phyloP scores from a whole-genome alignment of 768 basidiomycete species.

The Naganishia vishniacii region DNA sequence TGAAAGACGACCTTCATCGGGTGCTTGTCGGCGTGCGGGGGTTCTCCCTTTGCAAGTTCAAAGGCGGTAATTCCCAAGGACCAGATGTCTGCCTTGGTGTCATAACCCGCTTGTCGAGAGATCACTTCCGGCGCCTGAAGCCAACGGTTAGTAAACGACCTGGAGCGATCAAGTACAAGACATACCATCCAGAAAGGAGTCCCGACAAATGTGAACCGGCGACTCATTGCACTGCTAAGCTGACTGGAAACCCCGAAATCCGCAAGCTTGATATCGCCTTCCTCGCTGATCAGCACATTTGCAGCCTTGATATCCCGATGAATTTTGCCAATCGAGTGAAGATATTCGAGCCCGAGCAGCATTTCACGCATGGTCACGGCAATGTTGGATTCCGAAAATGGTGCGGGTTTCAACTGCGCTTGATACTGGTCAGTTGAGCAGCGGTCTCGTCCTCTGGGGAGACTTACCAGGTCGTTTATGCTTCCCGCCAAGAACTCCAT shows the following conservation, averaged over 20 bases:
- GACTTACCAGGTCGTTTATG: slow-evolving; percentile 7
- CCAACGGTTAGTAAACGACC: not conserved
- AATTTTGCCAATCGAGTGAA: slow-evolving; percentile 92
- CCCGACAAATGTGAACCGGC: slow-evolving; percentile 92
- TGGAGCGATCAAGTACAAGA: not conserved
- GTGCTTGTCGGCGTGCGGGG: slow-evolving; percentile 81
- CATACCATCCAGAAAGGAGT: slow-evolving; percentile 45
- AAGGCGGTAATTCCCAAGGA: slow-evolving; percentile 96
- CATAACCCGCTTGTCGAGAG: slow-evolving; percentile 82
- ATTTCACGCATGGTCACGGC: slow-evolving; percentile 91
- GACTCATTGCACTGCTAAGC: slow-evolving; percentile 69
- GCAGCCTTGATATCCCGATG: slow-evolving; percentile 99
- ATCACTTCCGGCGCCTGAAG: slow-evolving; percentile 87
- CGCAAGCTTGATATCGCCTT: slow-evolving; percentile 91
- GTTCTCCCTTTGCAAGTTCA: slow-evolving; percentile 96
- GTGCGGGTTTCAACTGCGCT: slow-evolving; percentile 69
- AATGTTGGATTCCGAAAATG: slow-evolving; percentile 87
- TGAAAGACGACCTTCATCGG: slow-evolving; percentile 98
- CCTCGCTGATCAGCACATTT: slow-evolving; percentile 82
- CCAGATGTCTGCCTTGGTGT: slow-evolving; percentile 95
- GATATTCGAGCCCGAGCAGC: slow-evolving; percentile 84
- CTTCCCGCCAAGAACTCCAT: slow-evolving; percentile 95
- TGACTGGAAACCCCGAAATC: slow-evolving; percentile 99
- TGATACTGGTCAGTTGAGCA: not conserved
- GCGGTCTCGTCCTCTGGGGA: too few relatives aligned